Evolutionary conservation across 2,329 filamentous ascomycete genomes (phyloP).

Genomic region (Claviceps maximensis): DNA sequence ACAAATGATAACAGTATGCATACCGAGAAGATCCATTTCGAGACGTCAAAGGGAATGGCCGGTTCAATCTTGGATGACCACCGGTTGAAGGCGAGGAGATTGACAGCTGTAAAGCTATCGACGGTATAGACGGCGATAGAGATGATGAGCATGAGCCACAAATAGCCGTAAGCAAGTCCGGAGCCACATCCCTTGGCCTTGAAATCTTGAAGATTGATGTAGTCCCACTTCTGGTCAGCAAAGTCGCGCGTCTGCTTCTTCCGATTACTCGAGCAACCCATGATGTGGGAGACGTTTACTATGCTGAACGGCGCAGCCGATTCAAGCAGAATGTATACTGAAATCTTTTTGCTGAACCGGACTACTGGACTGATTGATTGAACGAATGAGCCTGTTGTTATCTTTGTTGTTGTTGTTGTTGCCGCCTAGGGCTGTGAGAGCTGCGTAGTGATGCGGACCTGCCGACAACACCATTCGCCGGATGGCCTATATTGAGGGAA

Average conservation of each 20-base stretch:
- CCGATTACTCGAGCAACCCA: conserved; percentile 53
- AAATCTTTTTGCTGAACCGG: neutral
- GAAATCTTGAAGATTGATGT: conserved; percentile 69
- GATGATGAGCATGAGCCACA: conserved; percentile 67
- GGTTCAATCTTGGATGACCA: conserved; percentile 81
- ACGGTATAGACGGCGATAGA: conserved; percentile 77
- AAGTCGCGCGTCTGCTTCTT: conserved; percentile 51
- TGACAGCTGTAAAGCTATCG: conserved; percentile 87
- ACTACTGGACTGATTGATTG: too few species aligned
- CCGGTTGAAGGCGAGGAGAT: conserved; percentile 74
- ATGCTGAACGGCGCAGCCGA: neutral
- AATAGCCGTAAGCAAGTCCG: conserved; percentile 67
- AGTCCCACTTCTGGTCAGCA: conserved; percentile 89
- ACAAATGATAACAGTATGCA: conserved; percentile 87
- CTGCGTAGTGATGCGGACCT: conserved; percentile 17
- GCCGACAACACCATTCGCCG: conserved; percentile 32
- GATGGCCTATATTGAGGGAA: conserved; percentile 23
- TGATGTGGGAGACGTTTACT: conserved; percentile 23
- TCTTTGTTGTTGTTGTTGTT: neutral
- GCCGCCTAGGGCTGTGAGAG: neutral
- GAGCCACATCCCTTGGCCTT: conserved; percentile 67
- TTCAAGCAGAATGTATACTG: neutral
- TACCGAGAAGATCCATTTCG: conserved; percentile 88
- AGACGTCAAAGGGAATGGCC: conserved; percentile 59
- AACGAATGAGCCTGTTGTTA: neutral